Conservation (phyloP, 176 grass and related monocot genomes). For the Eleusine indica region DNA sequence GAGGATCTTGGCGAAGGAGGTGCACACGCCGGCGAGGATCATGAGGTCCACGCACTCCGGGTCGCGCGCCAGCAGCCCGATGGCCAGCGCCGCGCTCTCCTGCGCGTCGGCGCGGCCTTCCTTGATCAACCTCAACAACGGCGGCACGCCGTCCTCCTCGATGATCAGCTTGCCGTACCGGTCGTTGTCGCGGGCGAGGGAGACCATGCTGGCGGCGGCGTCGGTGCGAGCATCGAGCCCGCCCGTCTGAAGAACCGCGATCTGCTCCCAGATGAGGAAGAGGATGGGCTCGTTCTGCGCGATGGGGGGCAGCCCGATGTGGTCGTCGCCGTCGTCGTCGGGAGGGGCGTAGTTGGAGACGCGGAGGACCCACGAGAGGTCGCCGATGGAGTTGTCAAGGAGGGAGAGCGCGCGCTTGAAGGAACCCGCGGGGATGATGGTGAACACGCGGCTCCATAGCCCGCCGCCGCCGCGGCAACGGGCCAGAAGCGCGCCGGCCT, state of each 20-base stretch:
- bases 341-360: conserved; percentile 54
- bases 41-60: conserved; percentile 73
- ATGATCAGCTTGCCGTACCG: conserved; percentile 76
- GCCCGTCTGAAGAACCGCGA: conserved; percentile 67
- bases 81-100: conserved; percentile 76
- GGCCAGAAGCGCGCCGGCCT: conserved; percentile 47
- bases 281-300: conserved; percentile 79
- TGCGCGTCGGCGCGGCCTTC: conserved; percentile 73
- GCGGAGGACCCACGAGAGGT: conserved; percentile 83
- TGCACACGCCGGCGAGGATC: conserved; percentile 76
- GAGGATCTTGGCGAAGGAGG: conserved; percentile 74
- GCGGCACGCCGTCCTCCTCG: conserved; percentile 86
- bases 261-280: conserved; percentile 80
- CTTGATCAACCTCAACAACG: conserved; percentile 74
- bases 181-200: conserved; percentile 80
- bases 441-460: conserved; percentile 53
- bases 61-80: conserved; percentile 71
- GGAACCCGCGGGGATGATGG: conserved; percentile 66
- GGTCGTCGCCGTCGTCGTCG: conserved; percentile 47
- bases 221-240: conserved; percentile 62
- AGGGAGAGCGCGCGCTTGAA: conserved; percentile 56
- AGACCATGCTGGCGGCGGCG: conserved; percentile 69
- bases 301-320: conserved; percentile 71
- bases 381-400: conserved; percentile 80
- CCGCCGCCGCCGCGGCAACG: conserved; percentile 53